These are phyloP conservation scores for Termitomyces titanicus DNA, from an alignment of 768 basidiomycete genomes.

Conservation along the genomic window DNA sequence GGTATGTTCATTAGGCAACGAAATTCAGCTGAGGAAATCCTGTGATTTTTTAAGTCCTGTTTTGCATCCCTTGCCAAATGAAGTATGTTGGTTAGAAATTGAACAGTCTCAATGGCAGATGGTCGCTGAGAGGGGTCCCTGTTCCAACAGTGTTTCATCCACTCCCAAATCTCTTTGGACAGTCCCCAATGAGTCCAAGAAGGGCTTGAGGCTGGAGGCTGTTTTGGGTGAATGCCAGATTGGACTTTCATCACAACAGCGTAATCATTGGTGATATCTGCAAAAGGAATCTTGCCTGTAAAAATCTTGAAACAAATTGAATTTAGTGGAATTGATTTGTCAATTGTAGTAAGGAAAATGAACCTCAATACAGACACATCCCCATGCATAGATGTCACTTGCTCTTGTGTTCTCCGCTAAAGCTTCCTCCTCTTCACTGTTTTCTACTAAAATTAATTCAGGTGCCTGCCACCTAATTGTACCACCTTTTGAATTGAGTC, in stretches of 20 bases:
- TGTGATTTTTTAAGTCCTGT: not conserved
- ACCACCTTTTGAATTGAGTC: not conserved
- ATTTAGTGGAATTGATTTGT: too few species aligned
- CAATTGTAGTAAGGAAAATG: not conserved
- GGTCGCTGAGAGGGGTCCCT: not conserved
- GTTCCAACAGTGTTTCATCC: not conserved
- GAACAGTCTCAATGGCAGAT: not conserved
- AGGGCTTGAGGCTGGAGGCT: not conserved
- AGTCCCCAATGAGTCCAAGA: not conserved
- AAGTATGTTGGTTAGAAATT: not conserved
- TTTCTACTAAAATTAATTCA: not conserved
- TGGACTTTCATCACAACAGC: not conserved
- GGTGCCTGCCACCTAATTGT: not conserved
- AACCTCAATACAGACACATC: not conserved
- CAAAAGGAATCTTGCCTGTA: not conserved
- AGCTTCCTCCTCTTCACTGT: too few species aligned
- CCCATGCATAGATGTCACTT: not conserved
- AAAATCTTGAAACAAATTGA: not conserved
- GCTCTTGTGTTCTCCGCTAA: not conserved
- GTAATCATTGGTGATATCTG: not conserved
- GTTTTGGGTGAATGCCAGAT: not conserved
- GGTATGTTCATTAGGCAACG: too few species aligned
- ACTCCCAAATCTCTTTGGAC: not conserved
- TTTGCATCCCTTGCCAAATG: not conserved
- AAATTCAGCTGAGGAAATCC: too few species aligned